Evolutionary conservation across 2,329 filamentous ascomycete genomes (phyloP), one percentile per base, ranked within the genome.

Genomic region (Microsporum ferrugineum): DNA sequence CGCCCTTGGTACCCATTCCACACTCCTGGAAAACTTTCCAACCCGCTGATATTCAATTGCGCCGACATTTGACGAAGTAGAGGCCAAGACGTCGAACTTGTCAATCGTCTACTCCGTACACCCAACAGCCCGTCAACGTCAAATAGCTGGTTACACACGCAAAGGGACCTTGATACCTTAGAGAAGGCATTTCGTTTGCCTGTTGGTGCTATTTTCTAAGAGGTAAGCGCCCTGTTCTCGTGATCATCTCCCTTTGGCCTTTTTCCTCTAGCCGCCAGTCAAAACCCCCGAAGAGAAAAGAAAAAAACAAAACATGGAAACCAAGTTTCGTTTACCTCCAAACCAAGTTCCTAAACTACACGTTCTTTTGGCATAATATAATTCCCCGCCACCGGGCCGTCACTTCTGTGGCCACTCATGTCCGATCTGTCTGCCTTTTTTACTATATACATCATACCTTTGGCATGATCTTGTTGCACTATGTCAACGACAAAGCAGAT

Each of bases 211-310:
- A 55, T 36, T 55, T 47, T 55, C 17, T 55, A 36, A 55, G 49
- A 55, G 49, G 49, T 55, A 55, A 55, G 49, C 49, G 49, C 49
- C 49, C 49, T 3, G 49, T 55, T 43, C 17, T 55, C 49, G 29
- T 31, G 49, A 55, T 55, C 49, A 55, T 34, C 14, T 5, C 49
- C 1, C 10, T 55, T 55, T 55, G 49, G 12, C 45, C 17, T 43
- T 43, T 49, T 49, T 49, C 31, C 49, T 33, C 23, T 55, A 55
- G 49, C 49, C 49, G 49, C 49, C 49, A 55, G 49, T 36, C 49
- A 55, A 33, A 55, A 34, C 31, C 49, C 49, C 49, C 39, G 39
- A 43, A n/a, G 39, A 43, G 39, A 12, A 43, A 14, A 43, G 49
- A 34, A 17, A 55, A 53, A 55, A 55, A 55, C 49, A 55, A 55